Percentiles rank a stretch among this genome's conserved stretches.
Evolutionary conservation across 257 asterid genomes (phyloP).

Genomic region (Schizonepeta tenuifolia): DNA sequence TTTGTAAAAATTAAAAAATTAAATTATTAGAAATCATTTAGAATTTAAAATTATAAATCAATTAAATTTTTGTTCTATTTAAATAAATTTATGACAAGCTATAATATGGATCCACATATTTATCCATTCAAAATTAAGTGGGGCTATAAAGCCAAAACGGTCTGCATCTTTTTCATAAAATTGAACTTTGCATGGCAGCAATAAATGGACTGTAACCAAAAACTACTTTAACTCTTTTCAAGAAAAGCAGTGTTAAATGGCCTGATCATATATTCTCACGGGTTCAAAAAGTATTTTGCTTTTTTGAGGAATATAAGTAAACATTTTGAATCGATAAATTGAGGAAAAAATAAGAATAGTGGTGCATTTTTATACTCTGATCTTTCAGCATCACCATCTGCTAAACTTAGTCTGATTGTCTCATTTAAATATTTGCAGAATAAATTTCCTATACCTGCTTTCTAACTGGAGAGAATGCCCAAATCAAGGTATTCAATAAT

Average conservation of each 20-base stretch:
- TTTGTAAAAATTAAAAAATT: too few relatives aligned
- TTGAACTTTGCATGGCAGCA: constrained; percentile 45
- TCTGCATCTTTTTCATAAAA: constrained; percentile 48
- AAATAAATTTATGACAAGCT: too few relatives aligned
- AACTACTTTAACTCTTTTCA: constrained; percentile 36
- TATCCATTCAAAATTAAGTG: constrained; percentile 25
- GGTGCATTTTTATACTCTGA: background rate
- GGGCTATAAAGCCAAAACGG: constrained; percentile 28
- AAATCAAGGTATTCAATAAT: constrained; percentile 61
- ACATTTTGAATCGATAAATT: background rate
- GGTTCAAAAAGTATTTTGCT: constrained; percentile 10
- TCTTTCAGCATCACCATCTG: background rate
- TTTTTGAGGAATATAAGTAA: background rate
- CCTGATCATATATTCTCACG: constrained; percentile 26
- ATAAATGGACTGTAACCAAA: constrained; percentile 36
- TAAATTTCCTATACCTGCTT: background rate
- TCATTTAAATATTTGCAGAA: constrained; percentile 39
- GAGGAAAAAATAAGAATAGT: background rate
- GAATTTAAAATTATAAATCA: too few relatives aligned
- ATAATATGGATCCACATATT: too few relatives aligned
- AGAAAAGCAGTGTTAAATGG: constrained; percentile 33
- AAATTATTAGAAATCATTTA: too few relatives aligned
- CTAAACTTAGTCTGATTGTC: background rate
- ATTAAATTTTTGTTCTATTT: too few relatives aligned
- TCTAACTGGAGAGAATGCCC: constrained; percentile 54